A percentile compares a stretch with the other conserved stretches of the same genome.
These are phyloP conservation scores for Ophiocordyceps camponoti-floridani DNA, from an alignment of 2,329 filamentous ascomycete genomes.

Conservation along the genomic window DNA sequence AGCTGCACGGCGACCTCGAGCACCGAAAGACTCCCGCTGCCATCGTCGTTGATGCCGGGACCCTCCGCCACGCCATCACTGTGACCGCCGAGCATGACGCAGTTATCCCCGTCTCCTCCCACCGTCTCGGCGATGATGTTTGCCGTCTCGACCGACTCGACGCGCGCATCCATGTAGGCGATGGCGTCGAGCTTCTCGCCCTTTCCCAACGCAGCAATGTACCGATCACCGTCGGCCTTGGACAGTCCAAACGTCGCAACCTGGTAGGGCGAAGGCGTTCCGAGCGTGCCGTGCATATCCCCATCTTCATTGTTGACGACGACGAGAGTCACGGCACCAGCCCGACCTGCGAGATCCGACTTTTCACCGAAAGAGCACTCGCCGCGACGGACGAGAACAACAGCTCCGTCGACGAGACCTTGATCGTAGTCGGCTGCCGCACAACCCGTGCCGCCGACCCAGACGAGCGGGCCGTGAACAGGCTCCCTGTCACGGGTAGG, in stretches of 20 bases:
- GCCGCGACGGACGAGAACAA: conserved; percentile 56
- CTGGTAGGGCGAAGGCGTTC: conserved; percentile 37
- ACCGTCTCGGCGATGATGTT: conserved; percentile 47
- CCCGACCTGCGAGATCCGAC: conserved; percentile 46
- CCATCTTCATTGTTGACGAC: conserved; percentile 58
- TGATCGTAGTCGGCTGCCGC: conserved; percentile 55
- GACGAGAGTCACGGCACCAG: conserved; percentile 52
- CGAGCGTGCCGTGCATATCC: conserved; percentile 49
- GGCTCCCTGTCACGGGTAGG: conserved; percentile 41
- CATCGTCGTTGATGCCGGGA: conserved; percentile 64
- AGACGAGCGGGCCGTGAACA: conserved; percentile 40
- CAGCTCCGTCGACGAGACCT: conserved; percentile 37
- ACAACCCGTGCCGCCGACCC: conserved; percentile 44
- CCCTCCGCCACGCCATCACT: conserved; percentile 44
- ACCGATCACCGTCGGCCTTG: conserved; percentile 35
- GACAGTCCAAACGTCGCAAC: conserved; percentile 53
- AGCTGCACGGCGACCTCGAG: conserved; percentile 45
- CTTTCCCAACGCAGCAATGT: conserved; percentile 33
- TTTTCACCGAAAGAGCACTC: conserved; percentile 56
- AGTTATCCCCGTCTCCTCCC: conserved; percentile 41
- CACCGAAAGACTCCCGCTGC: conserved; percentile 44
- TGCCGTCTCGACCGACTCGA: conserved; percentile 32
- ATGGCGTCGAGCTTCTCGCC: conserved; percentile 33
- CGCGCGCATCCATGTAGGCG: conserved; percentile 40
- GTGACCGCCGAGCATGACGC: conserved; percentile 47